Percentiles rank a stretch among this genome's conserved stretches.
Conservation (phyloP, 306 rosid genomes). For the Adenanthera pavonina region DNA sequence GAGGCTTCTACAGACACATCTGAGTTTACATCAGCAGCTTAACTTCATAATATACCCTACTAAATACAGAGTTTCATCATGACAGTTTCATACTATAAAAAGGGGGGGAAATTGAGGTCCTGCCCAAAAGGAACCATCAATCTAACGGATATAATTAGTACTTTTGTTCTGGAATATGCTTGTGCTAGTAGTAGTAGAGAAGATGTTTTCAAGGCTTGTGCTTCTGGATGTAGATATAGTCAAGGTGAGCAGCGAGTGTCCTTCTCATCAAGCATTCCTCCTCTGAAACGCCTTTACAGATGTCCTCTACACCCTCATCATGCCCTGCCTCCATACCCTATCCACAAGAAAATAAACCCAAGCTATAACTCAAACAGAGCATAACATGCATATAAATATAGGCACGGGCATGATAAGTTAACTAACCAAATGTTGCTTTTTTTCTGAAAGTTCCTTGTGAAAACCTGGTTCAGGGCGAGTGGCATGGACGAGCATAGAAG, state of each 20-base stretch:
- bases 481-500: slow-evolving; percentile 37
- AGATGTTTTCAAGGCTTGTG: slow-evolving; percentile 46
- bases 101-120: neutral
- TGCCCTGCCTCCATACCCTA: slow-evolving; percentile 31
- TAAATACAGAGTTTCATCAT: neutral
- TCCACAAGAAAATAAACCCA: neutral
- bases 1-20: neutral
- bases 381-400: neutral
- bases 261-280: slow-evolving; percentile 64
- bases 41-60: neutral
- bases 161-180: neutral
- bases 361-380: neutral
- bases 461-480: slow-evolving; percentile 44
- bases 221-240: slow-evolving; percentile 62
- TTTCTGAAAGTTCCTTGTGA: slow-evolving; percentile 13
- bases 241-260: slow-evolving; percentile 57
- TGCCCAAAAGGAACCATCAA: neutral
- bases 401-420: neutral
- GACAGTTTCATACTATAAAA: neutral
- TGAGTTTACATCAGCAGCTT: neutral
- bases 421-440: slow-evolving; percentile 30
- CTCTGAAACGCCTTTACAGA: slow-evolving; percentile 47
- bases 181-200: neutral
- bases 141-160: neutral
- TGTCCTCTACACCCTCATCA: slow-evolving; percentile 27